Evolutionary conservation across 352 stramenopile species (phyloP), one percentile per base, ranked within the genome.

Genomic region (Pythium phragmitis): DNA sequence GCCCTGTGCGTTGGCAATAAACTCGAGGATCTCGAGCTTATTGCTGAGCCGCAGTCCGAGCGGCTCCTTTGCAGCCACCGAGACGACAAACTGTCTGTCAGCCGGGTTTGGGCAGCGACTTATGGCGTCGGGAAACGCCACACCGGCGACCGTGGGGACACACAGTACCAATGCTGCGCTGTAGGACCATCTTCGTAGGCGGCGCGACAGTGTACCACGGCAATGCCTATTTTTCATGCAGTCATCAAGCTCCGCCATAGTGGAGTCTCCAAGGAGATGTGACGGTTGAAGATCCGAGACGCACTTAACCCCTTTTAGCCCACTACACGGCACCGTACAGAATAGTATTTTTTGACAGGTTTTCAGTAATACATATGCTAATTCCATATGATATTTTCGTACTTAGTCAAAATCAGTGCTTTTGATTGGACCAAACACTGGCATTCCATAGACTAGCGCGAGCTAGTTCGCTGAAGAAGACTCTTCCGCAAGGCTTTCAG

Each of bases 41-140:
- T 88, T 78, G 54, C 72, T 82, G 46, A 91, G 72, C 23, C 80
- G 73, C n/a, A 89, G 41, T 2, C 82, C 84, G 1, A 92, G 75
- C 37, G 78, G 74, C 28, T 76, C 78, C 34, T 50, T 71, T 7
- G 72, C 73, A 17, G 59, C 36, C 47, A 88, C 72, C 0, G 71
- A 60, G 19, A 89, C 73, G 12, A 65, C 71, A 37, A 87, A 89
- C 64, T 87, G 75, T 49, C 85, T 74, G 17, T 70, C 61, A 41
- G 71, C 59, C 8, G 28, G 13, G 39, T 51, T 63, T 16, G 62
- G 54, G 37, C 52, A 67, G 4, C 19, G 11, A 41, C 23, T 36
- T 28, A 55, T 67, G 1, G 60, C 41, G 41, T 41, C 36, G 1
- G 45, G 50, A 26, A 67, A 54, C 28, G 16, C 2, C 39, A 59